Percentiles rank a stretch among this genome's conserved stretches.
Conservation (phyloP, 2,329 filamentous ascomycete species). For the Penicillium sp. region DNA sequence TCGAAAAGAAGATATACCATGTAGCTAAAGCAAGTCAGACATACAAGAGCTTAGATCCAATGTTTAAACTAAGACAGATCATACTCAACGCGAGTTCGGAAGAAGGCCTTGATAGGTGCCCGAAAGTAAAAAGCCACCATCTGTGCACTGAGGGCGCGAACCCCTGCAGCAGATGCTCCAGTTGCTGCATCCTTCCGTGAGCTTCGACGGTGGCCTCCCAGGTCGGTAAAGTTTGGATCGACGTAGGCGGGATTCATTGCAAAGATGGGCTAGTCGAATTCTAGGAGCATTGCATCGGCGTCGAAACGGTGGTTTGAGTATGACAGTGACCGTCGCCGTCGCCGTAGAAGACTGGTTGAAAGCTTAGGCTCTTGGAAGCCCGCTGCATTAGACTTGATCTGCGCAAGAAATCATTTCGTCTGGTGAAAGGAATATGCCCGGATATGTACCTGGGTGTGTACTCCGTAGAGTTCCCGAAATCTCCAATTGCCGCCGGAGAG, state of each 20-base stretch:
- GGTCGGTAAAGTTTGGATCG: constrained; percentile 15
- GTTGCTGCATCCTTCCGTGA: constrained; percentile 57
- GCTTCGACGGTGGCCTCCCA: constrained; percentile 34
- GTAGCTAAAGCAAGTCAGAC: constrained; percentile 39
- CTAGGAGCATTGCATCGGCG: neutral
- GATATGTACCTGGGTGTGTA: too few species aligned
- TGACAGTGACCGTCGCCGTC: neutral
- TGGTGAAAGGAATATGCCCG: too few species aligned
- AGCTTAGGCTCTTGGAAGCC: too few species aligned
- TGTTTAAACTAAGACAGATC: too few species aligned
- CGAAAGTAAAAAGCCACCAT: constrained; percentile 86
- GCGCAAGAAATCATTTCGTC: too few species aligned
- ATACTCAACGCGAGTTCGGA: constrained; percentile 83
- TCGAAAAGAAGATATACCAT: constrained; percentile 40
- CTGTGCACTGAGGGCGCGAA: constrained; percentile 76
- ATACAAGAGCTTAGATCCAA: too few species aligned
- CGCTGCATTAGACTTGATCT: too few species aligned
- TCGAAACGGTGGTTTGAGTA: neutral
- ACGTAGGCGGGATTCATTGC: constrained; percentile 16
- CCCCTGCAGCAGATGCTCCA: constrained; percentile 77
- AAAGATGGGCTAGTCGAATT: neutral
- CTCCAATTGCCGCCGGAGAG: too few species aligned
- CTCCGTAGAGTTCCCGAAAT: too few species aligned
- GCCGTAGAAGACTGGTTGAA: neutral
- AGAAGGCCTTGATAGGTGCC: constrained; percentile 86